These are phyloP conservation scores for Paraphoma chrysanthemicola DNA, from an alignment of 2,329 filamentous ascomycete species.

Conservation along the genomic window DNA sequence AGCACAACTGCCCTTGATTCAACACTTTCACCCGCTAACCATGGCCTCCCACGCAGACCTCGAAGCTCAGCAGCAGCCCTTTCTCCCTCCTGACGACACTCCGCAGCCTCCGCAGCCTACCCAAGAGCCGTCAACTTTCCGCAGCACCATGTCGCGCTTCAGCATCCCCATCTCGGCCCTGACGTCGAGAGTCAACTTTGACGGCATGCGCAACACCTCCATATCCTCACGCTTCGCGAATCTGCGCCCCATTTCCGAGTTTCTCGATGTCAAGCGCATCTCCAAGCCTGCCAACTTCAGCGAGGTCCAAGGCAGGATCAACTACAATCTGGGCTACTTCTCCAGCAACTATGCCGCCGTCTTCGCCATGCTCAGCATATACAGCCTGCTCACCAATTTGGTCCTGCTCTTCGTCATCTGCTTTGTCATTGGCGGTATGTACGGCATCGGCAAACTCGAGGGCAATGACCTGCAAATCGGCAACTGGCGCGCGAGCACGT, in stretches of 20 bases:
- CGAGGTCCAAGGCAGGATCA: slow-evolving; percentile 89
- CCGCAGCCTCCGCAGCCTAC: slow-evolving; percentile 11
- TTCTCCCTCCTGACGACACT: slow-evolving; percentile 26
- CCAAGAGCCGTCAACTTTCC: slow-evolving; percentile 7
- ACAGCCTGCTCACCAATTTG: slow-evolving; percentile 88
- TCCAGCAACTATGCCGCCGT: slow-evolving; percentile 97
- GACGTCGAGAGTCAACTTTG: slow-evolving; percentile 91
- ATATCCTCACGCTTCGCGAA: slow-evolving; percentile 87
- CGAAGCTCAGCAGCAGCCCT: slow-evolving; percentile 36
- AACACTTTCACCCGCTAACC: slow-evolving; percentile 27
- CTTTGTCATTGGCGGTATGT: slow-evolving; percentile 85
- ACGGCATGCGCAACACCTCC: slow-evolving; percentile 79
- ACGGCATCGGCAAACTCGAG: slow-evolving; percentile 86
- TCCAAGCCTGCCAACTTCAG: slow-evolving; percentile 92
- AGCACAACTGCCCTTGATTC: slow-evolving; percentile 5
- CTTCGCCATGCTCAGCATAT: slow-evolving; percentile 94
- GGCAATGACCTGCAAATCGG: slow-evolving; percentile 89
- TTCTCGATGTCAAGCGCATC: slow-evolving; percentile 93
- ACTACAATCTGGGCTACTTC: slow-evolving; percentile 97
- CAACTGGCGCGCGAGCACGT: slow-evolving; percentile 80
- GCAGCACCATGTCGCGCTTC: slow-evolving; percentile 76
- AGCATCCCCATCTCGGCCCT: slow-evolving; percentile 91
- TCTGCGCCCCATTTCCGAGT: slow-evolving; percentile 88
- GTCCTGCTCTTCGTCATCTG: slow-evolving; percentile 90
- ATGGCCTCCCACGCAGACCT: slow-evolving; percentile 36